Conservation (phyloP, 164 flowering plant species). For the Saururus chinensis region DNA sequence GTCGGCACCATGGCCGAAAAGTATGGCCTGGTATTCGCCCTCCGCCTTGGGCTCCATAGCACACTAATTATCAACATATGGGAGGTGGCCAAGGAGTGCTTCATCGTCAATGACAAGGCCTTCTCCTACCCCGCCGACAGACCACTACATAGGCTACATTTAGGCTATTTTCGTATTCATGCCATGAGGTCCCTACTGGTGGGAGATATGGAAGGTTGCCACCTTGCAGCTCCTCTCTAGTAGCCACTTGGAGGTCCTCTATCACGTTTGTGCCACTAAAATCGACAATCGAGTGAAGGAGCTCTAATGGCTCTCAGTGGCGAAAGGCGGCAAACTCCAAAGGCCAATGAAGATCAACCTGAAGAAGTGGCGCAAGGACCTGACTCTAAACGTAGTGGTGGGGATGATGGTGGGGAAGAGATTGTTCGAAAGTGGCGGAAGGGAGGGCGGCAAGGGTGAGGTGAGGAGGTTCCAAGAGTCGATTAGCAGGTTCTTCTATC, state of each 20-base stretch:
- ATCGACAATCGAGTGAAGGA: neutral
- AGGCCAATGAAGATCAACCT: slow-evolving; percentile 1
- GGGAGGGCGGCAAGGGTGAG: neutral
- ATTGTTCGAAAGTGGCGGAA: neutral
- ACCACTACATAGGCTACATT: slow-evolving; percentile 2
- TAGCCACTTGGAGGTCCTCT: slow-evolving; percentile 1
- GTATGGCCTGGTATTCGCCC: slow-evolving; percentile 8
- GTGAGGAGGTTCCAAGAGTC: neutral
- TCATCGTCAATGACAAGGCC: slow-evolving; percentile 7
- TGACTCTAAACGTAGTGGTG: neutral
- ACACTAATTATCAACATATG: neutral
- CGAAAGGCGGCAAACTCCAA: neutral
- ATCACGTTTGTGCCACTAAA: neutral
- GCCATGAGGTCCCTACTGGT: slow-evolving; percentile 8
- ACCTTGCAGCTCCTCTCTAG: slow-evolving; percentile 3
- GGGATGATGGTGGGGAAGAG: slow-evolving; percentile 5
- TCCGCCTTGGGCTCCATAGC: slow-evolving; percentile 1
- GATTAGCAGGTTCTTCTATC: neutral
- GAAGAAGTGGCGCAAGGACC: neutral
- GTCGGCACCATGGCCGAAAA: slow-evolving; percentile 6
- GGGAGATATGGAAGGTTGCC: slow-evolving; percentile 6
- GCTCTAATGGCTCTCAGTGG: neutral
- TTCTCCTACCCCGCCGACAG: slow-evolving; percentile 3
- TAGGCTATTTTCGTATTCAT: slow-evolving; percentile 2
- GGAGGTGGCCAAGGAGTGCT: slow-evolving; percentile 7